Evolutionary conservation across 2,329 filamentous ascomycete genomes (phyloP).

Genomic region (Fusarium udum): DNA sequence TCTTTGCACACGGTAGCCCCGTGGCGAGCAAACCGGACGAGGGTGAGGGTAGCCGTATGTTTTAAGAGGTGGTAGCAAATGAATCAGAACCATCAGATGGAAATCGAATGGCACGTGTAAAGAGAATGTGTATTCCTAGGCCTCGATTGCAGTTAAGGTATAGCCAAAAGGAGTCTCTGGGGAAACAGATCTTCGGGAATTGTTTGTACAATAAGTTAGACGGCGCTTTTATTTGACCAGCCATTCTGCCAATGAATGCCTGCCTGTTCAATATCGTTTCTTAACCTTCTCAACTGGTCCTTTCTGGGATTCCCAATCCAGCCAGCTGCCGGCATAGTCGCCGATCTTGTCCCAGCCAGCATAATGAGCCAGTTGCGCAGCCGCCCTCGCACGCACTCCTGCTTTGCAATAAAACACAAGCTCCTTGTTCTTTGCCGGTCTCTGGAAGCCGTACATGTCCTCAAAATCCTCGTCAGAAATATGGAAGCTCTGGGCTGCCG

Average conservation of each 20-base stretch:
- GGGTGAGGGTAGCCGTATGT: constrained; percentile 32
- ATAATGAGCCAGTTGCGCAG: constrained; percentile 78
- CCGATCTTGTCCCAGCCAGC: constrained; percentile 78
- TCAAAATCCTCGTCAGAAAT: constrained; percentile 81
- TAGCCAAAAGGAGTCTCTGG: constrained; percentile 27
- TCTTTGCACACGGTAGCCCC: constrained; percentile 83
- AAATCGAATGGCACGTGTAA: constrained; percentile 24
- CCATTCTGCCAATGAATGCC: background rate
- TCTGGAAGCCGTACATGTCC: constrained; percentile 80
- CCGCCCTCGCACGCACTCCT: constrained; percentile 82
- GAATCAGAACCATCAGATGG: constrained; percentile 1
- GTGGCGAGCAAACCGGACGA: constrained; percentile 53
- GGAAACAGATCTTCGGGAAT: constrained; percentile 18
- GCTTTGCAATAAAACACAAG: constrained; percentile 94
- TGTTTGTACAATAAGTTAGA: constrained; percentile 39
- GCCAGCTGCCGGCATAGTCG: constrained; percentile 79
- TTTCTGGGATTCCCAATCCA: constrained; percentile 82
- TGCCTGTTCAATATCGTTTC: background rate
- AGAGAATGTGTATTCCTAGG: constrained; percentile 25
- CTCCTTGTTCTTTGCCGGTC: constrained; percentile 64
- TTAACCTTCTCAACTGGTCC: constrained; percentile 60
- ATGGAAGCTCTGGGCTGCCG: constrained; percentile 81
- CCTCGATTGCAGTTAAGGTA: background rate
- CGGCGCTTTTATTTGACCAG: constrained; percentile 29
- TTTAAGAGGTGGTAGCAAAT: constrained; percentile 14